phyloP scores from a whole-genome alignment of 2,329 filamentous ascomycete species.

The Pyrenochaeta sp. region DNA sequence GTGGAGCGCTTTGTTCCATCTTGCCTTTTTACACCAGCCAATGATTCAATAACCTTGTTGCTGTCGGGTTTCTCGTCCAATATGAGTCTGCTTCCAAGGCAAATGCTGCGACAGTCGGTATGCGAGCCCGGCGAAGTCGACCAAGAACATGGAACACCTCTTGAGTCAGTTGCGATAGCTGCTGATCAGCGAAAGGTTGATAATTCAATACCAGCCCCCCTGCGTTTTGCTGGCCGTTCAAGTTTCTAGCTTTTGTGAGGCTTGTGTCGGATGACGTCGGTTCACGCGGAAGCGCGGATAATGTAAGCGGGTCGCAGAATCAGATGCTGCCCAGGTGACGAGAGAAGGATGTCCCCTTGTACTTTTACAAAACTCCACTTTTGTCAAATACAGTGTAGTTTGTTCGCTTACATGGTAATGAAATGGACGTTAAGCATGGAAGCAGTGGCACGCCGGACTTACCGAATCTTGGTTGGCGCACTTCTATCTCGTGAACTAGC shows the following conservation, averaged over 20 bases:
- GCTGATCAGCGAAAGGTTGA: no score
- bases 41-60: background rate
- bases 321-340: background rate
- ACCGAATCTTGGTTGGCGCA: constrained; percentile 3
- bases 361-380: background rate
- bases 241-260: background rate
- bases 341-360: background rate
- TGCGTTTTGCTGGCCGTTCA: background rate
- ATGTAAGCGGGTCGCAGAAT: constrained; percentile 6
- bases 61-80: background rate
- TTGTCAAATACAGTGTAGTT: background rate
- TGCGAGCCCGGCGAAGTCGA: no score
- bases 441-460: background rate
- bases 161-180: no score
- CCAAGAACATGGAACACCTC: no score
- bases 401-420: background rate
- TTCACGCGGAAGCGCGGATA: constrained; percentile 9
- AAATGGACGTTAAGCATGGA: constrained; percentile 7
- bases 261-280: constrained; percentile 12
- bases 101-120: no score
- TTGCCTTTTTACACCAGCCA: background rate
- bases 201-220: background rate
- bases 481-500: constrained; percentile 7
- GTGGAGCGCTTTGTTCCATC: constrained; percentile 28
- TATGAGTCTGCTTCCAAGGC: background rate